Percentiles rank a stretch among this genome's conserved stretches.
Conservation (phyloP, 805 yeast genomes). For the Sugiyamaella qingdaonensis region DNA sequence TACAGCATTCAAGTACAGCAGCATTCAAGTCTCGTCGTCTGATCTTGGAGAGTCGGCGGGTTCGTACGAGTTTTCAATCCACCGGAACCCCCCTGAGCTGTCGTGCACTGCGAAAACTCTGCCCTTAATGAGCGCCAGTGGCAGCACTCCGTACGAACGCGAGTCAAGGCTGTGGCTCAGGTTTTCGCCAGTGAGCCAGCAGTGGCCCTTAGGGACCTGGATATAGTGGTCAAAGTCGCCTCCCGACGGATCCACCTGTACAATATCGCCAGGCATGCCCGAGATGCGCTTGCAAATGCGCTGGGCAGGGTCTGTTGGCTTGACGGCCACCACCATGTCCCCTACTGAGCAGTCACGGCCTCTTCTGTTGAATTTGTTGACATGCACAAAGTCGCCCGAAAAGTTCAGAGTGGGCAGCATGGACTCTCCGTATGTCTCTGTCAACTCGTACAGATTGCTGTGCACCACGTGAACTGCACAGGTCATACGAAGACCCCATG, state of each 20-base stretch:
- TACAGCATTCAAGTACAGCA: too few relatives aligned
- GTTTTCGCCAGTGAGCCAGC: conserved; percentile 97
- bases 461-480: conserved; percentile 57
- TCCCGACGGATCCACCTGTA: conserved; percentile 65
- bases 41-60: background rate
- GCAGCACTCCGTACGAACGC: conserved; percentile 82
- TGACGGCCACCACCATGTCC: conserved; percentile 79
- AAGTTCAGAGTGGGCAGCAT: conserved; percentile 89
- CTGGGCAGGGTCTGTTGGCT: conserved; percentile 83
- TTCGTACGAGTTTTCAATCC: conserved; percentile 13
- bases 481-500: conserved; percentile 34
- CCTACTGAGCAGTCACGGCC: conserved; percentile 75
- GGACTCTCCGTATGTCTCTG: conserved; percentile 86
- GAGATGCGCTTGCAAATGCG: conserved; percentile 90
- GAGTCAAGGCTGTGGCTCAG: conserved; percentile 83
- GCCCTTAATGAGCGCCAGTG: conserved; percentile 84
- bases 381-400: conserved; percentile 70
- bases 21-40: too few relatives aligned
- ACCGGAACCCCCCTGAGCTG: conserved; percentile 17
- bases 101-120: conserved; percentile 62
- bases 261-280: conserved; percentile 92
- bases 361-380: conserved; percentile 53
- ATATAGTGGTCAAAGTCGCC: conserved; percentile 52
- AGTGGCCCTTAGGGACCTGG: conserved; percentile 87
- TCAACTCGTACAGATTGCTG: conserved; percentile 64